Conservation (phyloP, 75 land plant species). For the Adiantum capillusveneris region DNA sequence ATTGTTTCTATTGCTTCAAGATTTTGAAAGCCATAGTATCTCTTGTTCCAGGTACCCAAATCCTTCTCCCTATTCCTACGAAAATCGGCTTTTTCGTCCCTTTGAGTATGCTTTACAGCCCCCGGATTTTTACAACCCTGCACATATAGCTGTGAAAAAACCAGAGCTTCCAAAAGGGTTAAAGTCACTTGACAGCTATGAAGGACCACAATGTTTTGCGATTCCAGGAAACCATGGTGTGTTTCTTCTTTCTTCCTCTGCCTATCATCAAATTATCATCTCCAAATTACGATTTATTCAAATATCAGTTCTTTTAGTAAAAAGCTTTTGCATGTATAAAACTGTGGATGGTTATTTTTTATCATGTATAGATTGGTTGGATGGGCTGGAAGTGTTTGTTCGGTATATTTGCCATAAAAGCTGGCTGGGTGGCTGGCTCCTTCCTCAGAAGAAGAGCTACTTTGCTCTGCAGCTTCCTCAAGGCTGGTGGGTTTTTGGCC, state of each 20-base stretch:
- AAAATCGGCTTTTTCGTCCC: slow-evolving; percentile 79
- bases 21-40: neutral
- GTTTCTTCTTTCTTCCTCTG: slow-evolving; percentile 4
- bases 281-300: too few relatives aligned
- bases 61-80: slow-evolving; percentile 92
- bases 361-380: slow-evolving; percentile 84
- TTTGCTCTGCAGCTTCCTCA: slow-evolving; percentile 91
- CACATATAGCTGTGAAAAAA: slow-evolving; percentile 80
- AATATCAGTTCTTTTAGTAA: too few relatives aligned
- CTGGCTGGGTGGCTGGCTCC: slow-evolving; percentile 99
- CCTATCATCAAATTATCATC: too few relatives aligned
- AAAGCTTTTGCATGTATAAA: too few relatives aligned
- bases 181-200: slow-evolving; percentile 52
- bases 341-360: too few relatives aligned
- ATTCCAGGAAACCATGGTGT: slow-evolving; percentile 98
- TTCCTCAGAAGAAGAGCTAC: slow-evolving; percentile 97
- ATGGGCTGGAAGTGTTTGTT: slow-evolving; percentile 95
- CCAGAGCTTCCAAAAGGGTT: slow-evolving; percentile 84
- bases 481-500: slow-evolving; percentile 98
- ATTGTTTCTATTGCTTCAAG: too few relatives aligned
- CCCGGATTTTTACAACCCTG: slow-evolving; percentile 75
- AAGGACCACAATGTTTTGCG: slow-evolving; percentile 91
- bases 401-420: slow-evolving; percentile 95
- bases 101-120: slow-evolving; percentile 97
- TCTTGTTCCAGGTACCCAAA: slow-evolving; percentile 72